These are phyloP conservation scores for Talaromyces proteolyticus DNA, from an alignment of 495 filamentous ascomycete genomes.

Conservation along the genomic window DNA sequence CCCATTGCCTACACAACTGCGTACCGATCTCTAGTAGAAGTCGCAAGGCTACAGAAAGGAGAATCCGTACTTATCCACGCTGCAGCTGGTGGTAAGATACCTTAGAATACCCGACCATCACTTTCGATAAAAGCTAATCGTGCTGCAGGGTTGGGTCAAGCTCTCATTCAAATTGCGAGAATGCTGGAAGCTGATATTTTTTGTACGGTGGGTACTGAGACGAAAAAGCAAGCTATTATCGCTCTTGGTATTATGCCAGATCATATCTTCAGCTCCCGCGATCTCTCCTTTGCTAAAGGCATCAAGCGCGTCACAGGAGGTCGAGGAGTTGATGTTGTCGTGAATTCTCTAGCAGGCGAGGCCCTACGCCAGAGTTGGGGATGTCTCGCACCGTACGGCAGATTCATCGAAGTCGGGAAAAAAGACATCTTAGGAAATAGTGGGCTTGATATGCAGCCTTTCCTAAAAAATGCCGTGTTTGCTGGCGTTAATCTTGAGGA, in stretches of 20 bases:
- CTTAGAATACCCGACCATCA: too few species aligned
- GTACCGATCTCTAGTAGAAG: slow-evolving; percentile 21
- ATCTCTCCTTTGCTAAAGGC: slow-evolving; percentile 34
- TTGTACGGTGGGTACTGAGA: slow-evolving; percentile 15
- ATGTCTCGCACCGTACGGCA: slow-evolving; percentile 34
- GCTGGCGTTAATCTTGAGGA: not conserved
- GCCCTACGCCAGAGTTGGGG: slow-evolving; percentile 25
- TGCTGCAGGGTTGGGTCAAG: slow-evolving; percentile 27
- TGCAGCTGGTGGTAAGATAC: slow-evolving; percentile 33
- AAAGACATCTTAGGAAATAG: not conserved
- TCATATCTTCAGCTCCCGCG: slow-evolving; percentile 42
- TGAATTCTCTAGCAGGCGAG: slow-evolving; percentile 32
- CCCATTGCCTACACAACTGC: slow-evolving; percentile 23
- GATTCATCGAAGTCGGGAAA: slow-evolving; percentile 22
- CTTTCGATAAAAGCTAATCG: too few species aligned
- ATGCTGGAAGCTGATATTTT: slow-evolving; percentile 27
- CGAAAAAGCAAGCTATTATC: not conserved
- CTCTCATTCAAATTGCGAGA: slow-evolving; percentile 35
- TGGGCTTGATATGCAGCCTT: slow-evolving; percentile 26
- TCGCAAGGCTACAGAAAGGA: slow-evolving; percentile 19
- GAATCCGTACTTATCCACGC: slow-evolving; percentile 44
- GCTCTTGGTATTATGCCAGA: not conserved
- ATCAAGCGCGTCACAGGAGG: slow-evolving; percentile 41
- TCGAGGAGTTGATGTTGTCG: slow-evolving; percentile 38
- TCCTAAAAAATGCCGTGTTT: slow-evolving; percentile 26